Evolutionary conservation across 495 filamentous ascomycete genomes (phyloP).

Genomic region (Penicillium mononematosum): DNA sequence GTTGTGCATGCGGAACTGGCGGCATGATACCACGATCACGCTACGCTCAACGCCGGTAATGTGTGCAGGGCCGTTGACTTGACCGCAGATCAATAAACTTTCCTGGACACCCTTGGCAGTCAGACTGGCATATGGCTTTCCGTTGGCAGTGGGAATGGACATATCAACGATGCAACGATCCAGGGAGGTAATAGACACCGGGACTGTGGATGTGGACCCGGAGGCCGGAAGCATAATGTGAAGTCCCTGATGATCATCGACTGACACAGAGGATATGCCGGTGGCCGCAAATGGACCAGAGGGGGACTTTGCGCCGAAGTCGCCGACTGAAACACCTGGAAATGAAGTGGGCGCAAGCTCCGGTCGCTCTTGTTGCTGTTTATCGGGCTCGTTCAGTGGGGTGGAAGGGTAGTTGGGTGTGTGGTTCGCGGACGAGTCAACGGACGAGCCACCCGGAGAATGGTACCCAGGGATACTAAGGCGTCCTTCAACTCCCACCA

Average conservation of each 20-base stretch:
- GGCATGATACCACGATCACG: conserved; percentile 70
- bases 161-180: conserved; percentile 75
- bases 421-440: conserved; percentile 48
- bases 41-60: conserved; percentile 73
- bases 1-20: conserved; percentile 90
- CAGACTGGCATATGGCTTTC: conserved; percentile 70
- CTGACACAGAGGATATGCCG: conserved; percentile 55
- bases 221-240: conserved; percentile 70
- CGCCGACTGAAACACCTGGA: conserved; percentile 22
- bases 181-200: conserved; percentile 71
- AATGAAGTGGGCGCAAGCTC: conserved; percentile 42
- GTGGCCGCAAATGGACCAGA: conserved; percentile 27
- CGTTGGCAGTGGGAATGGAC: conserved; percentile 60
- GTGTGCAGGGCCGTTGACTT: conserved; percentile 75
- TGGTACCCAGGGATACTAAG: conserved; percentile 43
- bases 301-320: conserved; percentile 17
- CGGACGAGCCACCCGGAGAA: conserved; percentile 45
- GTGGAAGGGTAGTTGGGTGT: conserved; percentile 55
- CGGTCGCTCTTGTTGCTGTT: conserved; percentile 33
- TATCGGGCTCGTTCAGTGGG: conserved; percentile 49
- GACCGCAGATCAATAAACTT: conserved; percentile 72
- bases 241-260: conserved; percentile 59
- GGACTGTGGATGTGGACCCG: conserved; percentile 62
- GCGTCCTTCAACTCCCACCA: conserved; percentile 49
- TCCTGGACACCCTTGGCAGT: conserved; percentile 65